Evolutionary conservation across 352 stramenopile genomes (phyloP).

Genomic region (Pythium periplocum): DNA sequence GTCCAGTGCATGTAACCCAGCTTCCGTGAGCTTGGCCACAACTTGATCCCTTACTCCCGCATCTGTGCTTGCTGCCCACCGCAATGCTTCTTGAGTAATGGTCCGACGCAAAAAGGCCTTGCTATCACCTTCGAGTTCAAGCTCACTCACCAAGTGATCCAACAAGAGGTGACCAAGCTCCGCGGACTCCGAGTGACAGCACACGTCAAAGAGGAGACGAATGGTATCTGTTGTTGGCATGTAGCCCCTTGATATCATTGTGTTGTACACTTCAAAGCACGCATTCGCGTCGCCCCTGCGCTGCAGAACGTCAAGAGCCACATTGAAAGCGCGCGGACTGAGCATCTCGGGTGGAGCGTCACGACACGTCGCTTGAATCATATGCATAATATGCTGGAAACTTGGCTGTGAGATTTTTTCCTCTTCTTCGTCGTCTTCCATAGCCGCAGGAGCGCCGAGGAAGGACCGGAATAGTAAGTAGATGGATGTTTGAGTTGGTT

Average conservation of each 20-base stretch:
- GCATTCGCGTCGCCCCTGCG: conserved; percentile 36
- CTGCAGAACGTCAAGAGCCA: conserved; percentile 59
- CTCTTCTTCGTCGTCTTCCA: conserved; percentile 15
- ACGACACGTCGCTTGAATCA: conserved; percentile 37
- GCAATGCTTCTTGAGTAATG: conserved; percentile 21
- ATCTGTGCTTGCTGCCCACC: conserved; percentile 45
- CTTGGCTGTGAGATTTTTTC: background rate
- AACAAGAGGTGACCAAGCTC: conserved; percentile 56
- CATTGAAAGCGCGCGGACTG: conserved; percentile 54
- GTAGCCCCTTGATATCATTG: conserved; percentile 43
- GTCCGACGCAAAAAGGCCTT: background rate
- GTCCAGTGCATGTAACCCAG: conserved; percentile 3
- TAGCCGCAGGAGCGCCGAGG: background rate
- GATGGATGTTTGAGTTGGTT: background rate
- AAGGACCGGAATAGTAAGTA: conserved; percentile 33
- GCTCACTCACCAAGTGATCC: conserved; percentile 47
- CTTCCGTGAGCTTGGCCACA: conserved; percentile 13
- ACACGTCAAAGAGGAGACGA: conserved; percentile 55
- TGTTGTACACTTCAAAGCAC: conserved; percentile 53
- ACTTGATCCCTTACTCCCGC: conserved; percentile 23
- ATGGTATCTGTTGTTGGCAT: conserved; percentile 39
- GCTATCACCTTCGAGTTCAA: conserved; percentile 22
- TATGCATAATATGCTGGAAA: conserved; percentile 14
- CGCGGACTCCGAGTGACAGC: conserved; percentile 32
- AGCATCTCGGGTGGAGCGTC: conserved; percentile 28